These are phyloP conservation scores for Cryphonectria naterciae DNA, from an alignment of 2,329 filamentous ascomycete genomes.

Conservation along the genomic window DNA sequence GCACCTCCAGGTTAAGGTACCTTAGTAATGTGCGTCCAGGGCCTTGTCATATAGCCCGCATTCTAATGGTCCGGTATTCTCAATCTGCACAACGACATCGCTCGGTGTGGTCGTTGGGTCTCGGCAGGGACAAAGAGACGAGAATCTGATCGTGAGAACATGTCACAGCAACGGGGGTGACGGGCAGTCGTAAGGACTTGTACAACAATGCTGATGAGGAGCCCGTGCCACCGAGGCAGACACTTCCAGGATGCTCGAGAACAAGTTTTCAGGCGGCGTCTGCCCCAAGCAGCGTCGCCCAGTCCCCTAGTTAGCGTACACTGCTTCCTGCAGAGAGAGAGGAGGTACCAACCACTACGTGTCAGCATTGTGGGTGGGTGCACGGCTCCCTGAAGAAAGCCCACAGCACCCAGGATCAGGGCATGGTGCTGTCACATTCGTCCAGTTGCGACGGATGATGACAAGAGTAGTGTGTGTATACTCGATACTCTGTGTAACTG, in stretches of 20 bases:
- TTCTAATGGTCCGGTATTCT: slow-evolving; percentile 7
- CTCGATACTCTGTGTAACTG: neutral
- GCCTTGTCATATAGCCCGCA: slow-evolving; percentile 4
- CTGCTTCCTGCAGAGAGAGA: neutral
- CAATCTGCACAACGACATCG: slow-evolving; percentile 1
- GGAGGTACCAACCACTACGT: neutral
- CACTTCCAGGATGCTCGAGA: neutral
- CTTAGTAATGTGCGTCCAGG: neutral
- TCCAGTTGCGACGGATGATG: slow-evolving; percentile 10
- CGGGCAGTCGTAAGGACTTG: neutral
- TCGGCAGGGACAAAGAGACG: neutral
- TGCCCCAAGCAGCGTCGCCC: slow-evolving; percentile 3
- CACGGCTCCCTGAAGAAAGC: slow-evolving; percentile 13
- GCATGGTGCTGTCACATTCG: slow-evolving; percentile 22
- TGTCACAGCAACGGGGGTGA: neutral
- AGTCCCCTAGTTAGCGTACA: slow-evolving; percentile 7
- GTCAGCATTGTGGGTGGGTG: slow-evolving; percentile 10
- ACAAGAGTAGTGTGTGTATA: neutral
- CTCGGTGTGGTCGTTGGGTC: neutral
- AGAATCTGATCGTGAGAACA: neutral
- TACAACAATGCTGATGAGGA: neutral
- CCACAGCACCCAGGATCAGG: slow-evolving; percentile 16
- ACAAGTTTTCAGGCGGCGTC: neutral
- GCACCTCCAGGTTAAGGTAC: neutral
- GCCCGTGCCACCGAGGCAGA: neutral